Conservation (phyloP, 2,329 filamentous ascomycete species). For the Ascosphaera apis region DNA sequence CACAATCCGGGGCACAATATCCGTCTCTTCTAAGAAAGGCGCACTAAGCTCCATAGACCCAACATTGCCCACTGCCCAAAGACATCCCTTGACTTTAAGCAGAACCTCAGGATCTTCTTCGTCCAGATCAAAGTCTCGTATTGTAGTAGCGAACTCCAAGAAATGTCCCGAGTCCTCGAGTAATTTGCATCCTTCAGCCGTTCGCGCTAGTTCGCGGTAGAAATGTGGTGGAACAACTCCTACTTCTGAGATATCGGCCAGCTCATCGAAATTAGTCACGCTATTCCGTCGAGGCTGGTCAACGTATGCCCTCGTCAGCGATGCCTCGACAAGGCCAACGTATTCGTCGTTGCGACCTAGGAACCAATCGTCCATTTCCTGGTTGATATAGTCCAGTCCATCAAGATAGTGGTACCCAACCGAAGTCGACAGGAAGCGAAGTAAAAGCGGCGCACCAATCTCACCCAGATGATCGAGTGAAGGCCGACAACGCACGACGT, state of each 20-base stretch:
- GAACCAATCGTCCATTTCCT: conserved; percentile 99
- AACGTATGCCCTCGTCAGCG: conserved; percentile 59
- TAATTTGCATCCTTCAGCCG: conserved; percentile 73
- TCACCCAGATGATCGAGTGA: conserved; percentile 89
- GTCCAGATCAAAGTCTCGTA: conserved; percentile 68
- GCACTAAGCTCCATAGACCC: conserved; percentile 95
- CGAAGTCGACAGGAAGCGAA: conserved; percentile 85
- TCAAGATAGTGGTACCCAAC: conserved; percentile 96
- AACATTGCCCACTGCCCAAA: conserved; percentile 96
- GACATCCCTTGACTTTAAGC: conserved; percentile 82
- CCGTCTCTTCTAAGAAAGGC: conserved; percentile 71
- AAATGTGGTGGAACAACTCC: conserved; percentile 77
- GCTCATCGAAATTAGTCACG: conserved; percentile 27
- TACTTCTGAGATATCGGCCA: conserved; percentile 34
- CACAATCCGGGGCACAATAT: conserved; percentile 72
- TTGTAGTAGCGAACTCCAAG: conserved; percentile 72
- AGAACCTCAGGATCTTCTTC: conserved; percentile 66
- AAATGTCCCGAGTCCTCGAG: conserved; percentile 89
- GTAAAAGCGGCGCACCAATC: conserved; percentile 75
- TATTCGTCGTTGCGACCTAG: conserved; percentile 92
- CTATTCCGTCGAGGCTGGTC: conserved; percentile 27
- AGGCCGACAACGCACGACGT: conserved; percentile 86
- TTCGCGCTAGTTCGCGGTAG: conserved; percentile 83
- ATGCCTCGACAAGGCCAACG: conserved; percentile 85
- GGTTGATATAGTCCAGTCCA: conserved; percentile 92